Evolutionary conservation across 148 eudicot genomes (phyloP), one percentile per base, ranked within the genome.

Genomic region (Rhododendron kiyosumense): DNA sequence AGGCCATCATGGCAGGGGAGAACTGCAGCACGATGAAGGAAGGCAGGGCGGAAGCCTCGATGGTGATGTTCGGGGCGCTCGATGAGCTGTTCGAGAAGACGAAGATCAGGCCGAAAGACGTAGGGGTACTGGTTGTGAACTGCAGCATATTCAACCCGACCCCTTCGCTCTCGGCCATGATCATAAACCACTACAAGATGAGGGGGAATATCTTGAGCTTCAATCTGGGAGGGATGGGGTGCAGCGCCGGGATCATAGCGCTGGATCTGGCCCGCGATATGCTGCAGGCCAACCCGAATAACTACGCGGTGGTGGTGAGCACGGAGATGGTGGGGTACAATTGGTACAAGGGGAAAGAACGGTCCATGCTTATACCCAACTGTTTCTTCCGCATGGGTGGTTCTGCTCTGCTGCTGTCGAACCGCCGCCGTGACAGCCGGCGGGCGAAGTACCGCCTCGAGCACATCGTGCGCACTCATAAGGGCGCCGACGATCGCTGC

Each of bases 101-200:
- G 0, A 15, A 86, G 9, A 89, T 95, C 36, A 90, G 96, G 0
- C 93, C 99, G 0, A 97, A 97, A 73, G 99, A 97, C 80, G 92
- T 97, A 0, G 99, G 99, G 0, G 87, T 97, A 22, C 92, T 97
- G 32, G 98, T 97, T 8, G 98, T 97, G n/a, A 97, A 97, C 87
- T 97, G 99, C 93, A 97, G 99, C 92, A 92, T 95, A 18, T 97
- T 97, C 89, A 97, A 95, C 90, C 99, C 99, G 0, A 97, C 99
- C 1, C 99, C 99, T 0, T 97, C 99, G 1, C 92, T 97, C 1
- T 97, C 99, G 2, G 98, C 99, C 71, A 97, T 97, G 99, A 92
- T 97, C 34, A 97, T 97, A 54, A 97, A 97, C 80, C 98, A 94
- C 85, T 97, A 97, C 85, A 97, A 97, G 84, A 94, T 97, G 99